Evolutionary conservation across 164 flowering plant genomes (phyloP).

Genomic region (Buxus sempervirens): DNA sequence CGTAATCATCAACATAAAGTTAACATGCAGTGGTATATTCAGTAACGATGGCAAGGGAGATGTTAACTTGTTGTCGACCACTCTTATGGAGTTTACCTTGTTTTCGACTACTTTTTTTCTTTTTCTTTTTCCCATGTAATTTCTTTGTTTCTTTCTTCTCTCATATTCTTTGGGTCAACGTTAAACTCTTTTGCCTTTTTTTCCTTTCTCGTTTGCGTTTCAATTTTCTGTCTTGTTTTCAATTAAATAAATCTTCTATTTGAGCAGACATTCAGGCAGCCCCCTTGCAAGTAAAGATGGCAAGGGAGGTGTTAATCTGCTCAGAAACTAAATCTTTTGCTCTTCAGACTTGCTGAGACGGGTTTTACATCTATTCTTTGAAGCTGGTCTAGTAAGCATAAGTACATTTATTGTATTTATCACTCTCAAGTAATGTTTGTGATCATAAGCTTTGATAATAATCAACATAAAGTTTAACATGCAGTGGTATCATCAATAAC

Average conservation of each 20-base stretch:
- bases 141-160: no score
- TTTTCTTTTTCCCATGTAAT: no score
- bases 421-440: not conserved
- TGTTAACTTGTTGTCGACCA: no score
- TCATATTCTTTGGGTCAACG: no score
- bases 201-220: not conserved
- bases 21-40: no score
- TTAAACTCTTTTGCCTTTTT: conserved; percentile 2
- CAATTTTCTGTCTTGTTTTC: not conserved
- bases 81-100: no score
- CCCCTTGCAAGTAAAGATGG: not conserved
- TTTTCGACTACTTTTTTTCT: no score
- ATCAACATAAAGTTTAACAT: no score
- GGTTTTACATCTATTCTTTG: not conserved
- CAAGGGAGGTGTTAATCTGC: not conserved
- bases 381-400: not conserved
- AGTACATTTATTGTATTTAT: not conserved
- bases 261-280: conserved; percentile 1
- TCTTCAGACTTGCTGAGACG: not conserved
- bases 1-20: no score
- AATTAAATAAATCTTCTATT: not conserved
- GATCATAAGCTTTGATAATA: no score
- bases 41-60: no score
- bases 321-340: not conserved
- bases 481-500: no score